Evolutionary conservation across 2,329 filamentous ascomycete genomes (phyloP).

Genomic region (Aspergillus carbonarius): DNA sequence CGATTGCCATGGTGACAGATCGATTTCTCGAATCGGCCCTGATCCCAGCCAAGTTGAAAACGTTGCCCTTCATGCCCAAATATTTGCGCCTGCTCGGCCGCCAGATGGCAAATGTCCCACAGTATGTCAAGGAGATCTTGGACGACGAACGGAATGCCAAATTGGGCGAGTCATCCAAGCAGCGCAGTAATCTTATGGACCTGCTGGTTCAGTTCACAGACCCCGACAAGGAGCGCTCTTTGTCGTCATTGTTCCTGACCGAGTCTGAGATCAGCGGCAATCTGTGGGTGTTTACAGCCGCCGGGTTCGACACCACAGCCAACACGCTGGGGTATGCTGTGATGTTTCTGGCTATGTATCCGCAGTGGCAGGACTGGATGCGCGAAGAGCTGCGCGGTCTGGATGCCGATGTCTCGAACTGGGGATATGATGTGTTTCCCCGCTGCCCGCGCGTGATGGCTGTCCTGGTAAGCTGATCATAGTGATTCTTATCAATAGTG

Average conservation of each 20-base stretch:
- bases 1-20: constrained; percentile 30
- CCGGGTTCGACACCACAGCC: constrained; percentile 53
- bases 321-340: constrained; percentile 53
- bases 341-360: constrained; percentile 47
- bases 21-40: constrained; percentile 30
- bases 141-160: constrained; percentile 5
- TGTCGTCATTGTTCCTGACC: constrained; percentile 23
- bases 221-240: constrained; percentile 14
- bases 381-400: constrained; percentile 49
- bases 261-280: constrained; percentile 47
- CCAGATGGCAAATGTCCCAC: constrained; percentile 2
- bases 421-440: constrained; percentile 49
- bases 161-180: background rate
- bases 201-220: constrained; percentile 8
- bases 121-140: constrained; percentile 3
- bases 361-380: constrained; percentile 54
- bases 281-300: constrained; percentile 48
- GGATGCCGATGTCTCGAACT: constrained; percentile 20
- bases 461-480: constrained; percentile 44
- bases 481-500: background rate
- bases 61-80: constrained; percentile 4
- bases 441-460: constrained; percentile 46
- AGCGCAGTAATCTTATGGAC: constrained; percentile 6
- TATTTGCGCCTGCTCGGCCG: background rate
- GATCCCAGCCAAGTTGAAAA: constrained; percentile 25